These are phyloP conservation scores for Mycogone perniciosa DNA, from an alignment of 2,329 filamentous ascomycete species.

Conservation along the genomic window DNA sequence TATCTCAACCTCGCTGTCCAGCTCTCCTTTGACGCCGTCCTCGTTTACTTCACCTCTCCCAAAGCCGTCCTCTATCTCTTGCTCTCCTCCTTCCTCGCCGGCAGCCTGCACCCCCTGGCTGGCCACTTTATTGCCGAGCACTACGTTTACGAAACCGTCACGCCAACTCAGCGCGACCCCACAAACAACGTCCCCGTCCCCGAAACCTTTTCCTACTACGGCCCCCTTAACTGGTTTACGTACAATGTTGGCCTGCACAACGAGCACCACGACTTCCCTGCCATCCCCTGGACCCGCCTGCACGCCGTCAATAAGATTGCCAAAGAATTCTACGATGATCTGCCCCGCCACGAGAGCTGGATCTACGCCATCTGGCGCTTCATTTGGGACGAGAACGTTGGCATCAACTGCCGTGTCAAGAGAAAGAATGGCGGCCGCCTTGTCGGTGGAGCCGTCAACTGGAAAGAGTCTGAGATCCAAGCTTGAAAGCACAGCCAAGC, in stretches of 20 bases:
- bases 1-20: conserved; percentile 74
- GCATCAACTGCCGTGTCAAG: conserved; percentile 90
- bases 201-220: conserved; percentile 97
- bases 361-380: conserved; percentile 92
- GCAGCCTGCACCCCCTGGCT: conserved; percentile 86
- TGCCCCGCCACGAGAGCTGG: conserved; percentile 89
- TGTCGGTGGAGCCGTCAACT: conserved; percentile 47
- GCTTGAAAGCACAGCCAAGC: conserved; percentile 35
- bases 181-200: conserved; percentile 62
- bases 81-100: conserved; percentile 85
- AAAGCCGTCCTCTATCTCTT: conserved; percentile 76
- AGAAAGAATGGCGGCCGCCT: conserved; percentile 66
- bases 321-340: conserved; percentile 81
- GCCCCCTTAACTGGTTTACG: conserved; percentile 80
- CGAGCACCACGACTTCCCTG: conserved; percentile 98
- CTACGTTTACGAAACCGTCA: conserved; percentile 68
- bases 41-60: conserved; percentile 55
- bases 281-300: conserved; percentile 87
- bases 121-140: conserved; percentile 99
- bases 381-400: conserved; percentile 82
- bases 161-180: conserved; percentile 48
- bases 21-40: conserved; percentile 65
- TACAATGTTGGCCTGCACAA: conserved; percentile 99
- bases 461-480: conserved; percentile 66
- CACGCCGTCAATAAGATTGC: conserved; percentile 72